These are phyloP conservation scores for Cucumis hystrix DNA, from an alignment of 306 rosid species.

Conservation along the genomic window DNA sequence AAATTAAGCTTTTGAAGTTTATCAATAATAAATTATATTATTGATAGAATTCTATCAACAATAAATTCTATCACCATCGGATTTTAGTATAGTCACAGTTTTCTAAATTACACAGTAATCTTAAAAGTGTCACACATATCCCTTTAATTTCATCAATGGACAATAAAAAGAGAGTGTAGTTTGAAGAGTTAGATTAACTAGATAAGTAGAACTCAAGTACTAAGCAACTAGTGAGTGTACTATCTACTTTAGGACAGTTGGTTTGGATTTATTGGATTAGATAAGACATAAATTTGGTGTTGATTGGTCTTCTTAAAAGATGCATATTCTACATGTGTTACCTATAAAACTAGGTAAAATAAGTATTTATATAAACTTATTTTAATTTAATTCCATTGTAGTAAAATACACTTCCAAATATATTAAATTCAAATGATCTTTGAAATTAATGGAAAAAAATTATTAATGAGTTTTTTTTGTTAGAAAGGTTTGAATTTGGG, in stretches of 20 bases:
- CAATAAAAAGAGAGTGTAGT: neutral
- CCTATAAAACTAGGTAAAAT: neutral
- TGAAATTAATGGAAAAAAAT: neutral
- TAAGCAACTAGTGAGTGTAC: neutral
- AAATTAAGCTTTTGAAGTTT: no score
- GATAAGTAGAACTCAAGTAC: neutral
- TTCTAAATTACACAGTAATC: no score
- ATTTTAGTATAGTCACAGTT: no score
- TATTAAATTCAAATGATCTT: neutral
- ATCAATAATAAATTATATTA: no score
- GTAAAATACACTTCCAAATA: neutral
- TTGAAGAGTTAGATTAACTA: neutral
- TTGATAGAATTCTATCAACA: no score
- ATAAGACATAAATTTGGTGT: neutral
- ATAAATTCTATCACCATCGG: no score
- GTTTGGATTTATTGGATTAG: neutral
- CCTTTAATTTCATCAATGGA: neutral
- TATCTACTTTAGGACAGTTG: neutral
- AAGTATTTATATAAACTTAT: neutral
- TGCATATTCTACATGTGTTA: neutral
- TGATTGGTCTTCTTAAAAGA: neutral
- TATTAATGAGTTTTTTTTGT: neutral
- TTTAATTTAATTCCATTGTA: neutral
- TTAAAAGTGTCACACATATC: no score
- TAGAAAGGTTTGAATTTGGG: neutral